Percentiles rank a stretch among this genome's conserved stretches.
phyloP scores from a whole-genome alignment of 139 green algal genomes.

The Coccomyxa sp. region DNA sequence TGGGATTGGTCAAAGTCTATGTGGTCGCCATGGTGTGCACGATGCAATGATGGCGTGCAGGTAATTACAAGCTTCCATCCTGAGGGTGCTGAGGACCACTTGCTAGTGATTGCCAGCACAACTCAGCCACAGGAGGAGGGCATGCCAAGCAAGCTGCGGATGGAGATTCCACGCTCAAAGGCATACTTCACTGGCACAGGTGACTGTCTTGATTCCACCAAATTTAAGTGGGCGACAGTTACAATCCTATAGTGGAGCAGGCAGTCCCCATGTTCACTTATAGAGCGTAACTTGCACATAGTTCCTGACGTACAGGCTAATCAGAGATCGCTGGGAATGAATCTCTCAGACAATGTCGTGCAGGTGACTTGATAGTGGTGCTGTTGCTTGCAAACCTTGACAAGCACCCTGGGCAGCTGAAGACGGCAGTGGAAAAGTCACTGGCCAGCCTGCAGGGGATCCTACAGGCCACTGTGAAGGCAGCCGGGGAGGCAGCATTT shows the following conservation, averaged over 20 bases:
- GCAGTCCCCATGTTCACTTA: not conserved
- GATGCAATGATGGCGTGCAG: constrained; percentile 13
- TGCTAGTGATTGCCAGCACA: constrained; percentile 68
- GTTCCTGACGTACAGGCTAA: not conserved
- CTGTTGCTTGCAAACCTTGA: constrained; percentile 67
- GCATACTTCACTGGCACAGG: constrained; percentile 85
- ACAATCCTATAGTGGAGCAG: not conserved
- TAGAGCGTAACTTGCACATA: not conserved
- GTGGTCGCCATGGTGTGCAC: not conserved
- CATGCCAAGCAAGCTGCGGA: constrained; percentile 10
- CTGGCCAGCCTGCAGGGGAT: constrained; percentile 64
- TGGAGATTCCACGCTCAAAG: constrained; percentile 45
- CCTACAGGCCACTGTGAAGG: constrained; percentile 38
- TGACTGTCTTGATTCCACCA: not conserved
- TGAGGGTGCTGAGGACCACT: constrained; percentile 14
- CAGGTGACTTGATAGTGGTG: constrained; percentile 66
- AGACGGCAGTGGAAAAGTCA: constrained; percentile 57
- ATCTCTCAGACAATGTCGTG: not conserved
- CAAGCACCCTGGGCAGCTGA: constrained; percentile 50
- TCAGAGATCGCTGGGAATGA: not conserved
- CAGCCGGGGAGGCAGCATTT: not conserved
- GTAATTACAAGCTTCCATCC: constrained; percentile 47
- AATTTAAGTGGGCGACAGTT: not conserved
- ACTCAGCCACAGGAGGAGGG: constrained; percentile 34
- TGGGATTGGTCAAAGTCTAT: not conserved